phyloP scores from a whole-genome alignment of 768 basidiomycete genomes.

The Gyrodon lividus region DNA sequence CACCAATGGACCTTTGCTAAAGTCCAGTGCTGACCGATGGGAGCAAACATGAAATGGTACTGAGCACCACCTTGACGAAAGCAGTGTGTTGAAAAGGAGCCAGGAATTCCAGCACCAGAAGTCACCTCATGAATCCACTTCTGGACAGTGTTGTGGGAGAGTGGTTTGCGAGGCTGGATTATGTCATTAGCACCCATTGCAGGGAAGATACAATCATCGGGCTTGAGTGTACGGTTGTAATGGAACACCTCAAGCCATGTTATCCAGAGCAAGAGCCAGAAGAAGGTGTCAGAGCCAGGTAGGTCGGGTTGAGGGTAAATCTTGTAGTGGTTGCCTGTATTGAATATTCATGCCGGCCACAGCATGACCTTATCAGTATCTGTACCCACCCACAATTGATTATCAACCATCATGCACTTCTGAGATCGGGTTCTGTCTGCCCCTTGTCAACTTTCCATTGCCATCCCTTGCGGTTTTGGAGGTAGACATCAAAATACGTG shows the following conservation, averaged over 20 bases:
- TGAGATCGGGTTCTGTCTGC: conserved; percentile 20
- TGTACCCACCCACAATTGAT: not conserved
- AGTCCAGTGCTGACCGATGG: conserved; percentile 26
- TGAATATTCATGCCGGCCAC: not conserved
- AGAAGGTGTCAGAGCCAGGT: not conserved
- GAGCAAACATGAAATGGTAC: conserved; percentile 25
- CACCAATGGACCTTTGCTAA: conserved; percentile 38
- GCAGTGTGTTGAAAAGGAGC: too few relatives aligned
- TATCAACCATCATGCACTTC: not conserved
- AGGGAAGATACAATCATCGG: conserved; percentile 22
- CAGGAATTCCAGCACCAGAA: conserved; percentile 2
- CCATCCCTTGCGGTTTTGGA: conserved; percentile 17
- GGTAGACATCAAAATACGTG: conserved; percentile 16
- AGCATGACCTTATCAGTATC: not conserved
- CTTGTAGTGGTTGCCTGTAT: conserved; percentile 7
- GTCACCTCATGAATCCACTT: conserved; percentile 18
- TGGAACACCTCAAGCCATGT: not conserved
- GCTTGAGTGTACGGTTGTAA: conserved; percentile 6
- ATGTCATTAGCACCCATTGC: conserved; percentile 19
- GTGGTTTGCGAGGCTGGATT: conserved; percentile 23
- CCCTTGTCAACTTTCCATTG: conserved; percentile 24
- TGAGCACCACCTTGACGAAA: conserved; percentile 29
- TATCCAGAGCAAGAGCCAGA: not conserved
- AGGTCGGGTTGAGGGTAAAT: too few relatives aligned
- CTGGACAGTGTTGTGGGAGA: conserved; percentile 23